These are phyloP conservation scores for Diaporthe destruens DNA, from an alignment of 2,329 filamentous ascomycete genomes.

Conservation along the genomic window DNA sequence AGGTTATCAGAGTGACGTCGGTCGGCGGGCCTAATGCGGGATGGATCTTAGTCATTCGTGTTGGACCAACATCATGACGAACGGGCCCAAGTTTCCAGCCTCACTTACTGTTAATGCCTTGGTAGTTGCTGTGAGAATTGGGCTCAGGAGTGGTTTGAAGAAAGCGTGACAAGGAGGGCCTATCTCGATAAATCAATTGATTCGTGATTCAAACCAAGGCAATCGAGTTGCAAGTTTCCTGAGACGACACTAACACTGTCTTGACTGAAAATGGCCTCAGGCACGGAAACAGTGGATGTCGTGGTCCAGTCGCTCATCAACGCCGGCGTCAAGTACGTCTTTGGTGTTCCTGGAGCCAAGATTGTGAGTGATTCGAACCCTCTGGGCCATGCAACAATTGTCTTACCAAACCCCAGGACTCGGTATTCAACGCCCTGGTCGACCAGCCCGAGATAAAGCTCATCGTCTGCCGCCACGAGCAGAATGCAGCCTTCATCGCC, in stretches of 20 bases:
- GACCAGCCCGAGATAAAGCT: conserved; percentile 62
- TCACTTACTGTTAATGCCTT: not conserved
- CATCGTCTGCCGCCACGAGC: conserved; percentile 61
- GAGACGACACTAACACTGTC: not conserved
- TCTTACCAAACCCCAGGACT: conserved; percentile 47
- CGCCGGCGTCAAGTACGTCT: conserved; percentile 59
- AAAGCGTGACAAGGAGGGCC: not conserved
- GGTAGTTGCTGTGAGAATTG: not conserved
- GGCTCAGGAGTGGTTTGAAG: not conserved
- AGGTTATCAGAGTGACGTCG: conserved; percentile 24
- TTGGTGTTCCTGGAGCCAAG: conserved; percentile 62
- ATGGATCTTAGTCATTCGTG: conserved; percentile 33
- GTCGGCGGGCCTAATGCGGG: conserved; percentile 26
- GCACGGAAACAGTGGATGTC: conserved; percentile 48
- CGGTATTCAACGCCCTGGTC: conserved; percentile 59
- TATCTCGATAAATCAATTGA: not conserved
- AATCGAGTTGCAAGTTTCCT: not conserved
- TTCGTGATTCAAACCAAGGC: not conserved
- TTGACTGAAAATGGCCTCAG: conserved; percentile 31
- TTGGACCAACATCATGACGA: conserved; percentile 21
- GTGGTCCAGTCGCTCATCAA: conserved; percentile 49
- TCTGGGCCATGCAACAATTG: no score
- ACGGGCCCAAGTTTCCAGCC: conserved; percentile 11
- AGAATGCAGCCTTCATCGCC: conserved; percentile 64
- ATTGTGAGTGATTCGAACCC: conserved; percentile 45